These are phyloP conservation scores for Penicillium italicum DNA, from an alignment of 2,329 filamentous ascomycete species.

Conservation along the genomic window DNA sequence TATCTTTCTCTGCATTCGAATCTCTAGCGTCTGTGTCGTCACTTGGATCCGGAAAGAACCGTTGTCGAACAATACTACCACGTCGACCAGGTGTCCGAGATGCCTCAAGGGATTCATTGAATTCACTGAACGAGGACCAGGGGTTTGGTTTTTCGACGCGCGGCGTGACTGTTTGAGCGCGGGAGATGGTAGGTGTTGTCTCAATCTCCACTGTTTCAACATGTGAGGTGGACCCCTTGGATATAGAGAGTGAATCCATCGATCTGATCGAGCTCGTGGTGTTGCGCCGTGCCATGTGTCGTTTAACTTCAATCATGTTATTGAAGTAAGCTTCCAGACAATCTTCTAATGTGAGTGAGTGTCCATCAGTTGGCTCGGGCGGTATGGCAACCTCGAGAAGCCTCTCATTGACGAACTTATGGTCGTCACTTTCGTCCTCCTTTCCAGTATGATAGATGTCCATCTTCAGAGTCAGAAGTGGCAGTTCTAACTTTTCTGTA, in stretches of 20 bases:
- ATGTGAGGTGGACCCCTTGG: slow-evolving; percentile 39
- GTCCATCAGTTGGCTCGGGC: slow-evolving; percentile 62
- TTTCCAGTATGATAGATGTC: slow-evolving; percentile 91
- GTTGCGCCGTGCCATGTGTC: slow-evolving; percentile 63
- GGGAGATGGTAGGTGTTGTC: slow-evolving; percentile 34
- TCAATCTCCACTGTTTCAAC: slow-evolving; percentile 45
- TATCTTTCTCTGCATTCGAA: slow-evolving; percentile 28
- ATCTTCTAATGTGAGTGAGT: slow-evolving; percentile 75
- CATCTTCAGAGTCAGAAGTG: slow-evolving; percentile 84
- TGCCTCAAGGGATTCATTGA: slow-evolving; percentile 22
- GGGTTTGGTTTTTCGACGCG: slow-evolving; percentile 22
- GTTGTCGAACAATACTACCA: slow-evolving; percentile 44
- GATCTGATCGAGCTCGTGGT: slow-evolving; percentile 50
- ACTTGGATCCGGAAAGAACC: slow-evolving; percentile 44
- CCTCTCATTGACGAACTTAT: slow-evolving; percentile 90
- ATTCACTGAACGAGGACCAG: slow-evolving; percentile 28
- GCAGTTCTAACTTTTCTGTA: slow-evolving; percentile 81
- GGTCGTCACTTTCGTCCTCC: slow-evolving; percentile 77
- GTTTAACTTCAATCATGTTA: slow-evolving; percentile 80
- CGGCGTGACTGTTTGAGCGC: slow-evolving; percentile 26
- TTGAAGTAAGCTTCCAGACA: slow-evolving; percentile 96
- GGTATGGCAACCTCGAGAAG: slow-evolving; percentile 89
- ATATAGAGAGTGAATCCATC: slow-evolving; percentile 30
- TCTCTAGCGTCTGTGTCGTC: slow-evolving; percentile 30
- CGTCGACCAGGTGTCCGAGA: slow-evolving; percentile 28